Conservation (phyloP, 768 basidiomycete species). For the Hygrocybe punicea region DNA sequence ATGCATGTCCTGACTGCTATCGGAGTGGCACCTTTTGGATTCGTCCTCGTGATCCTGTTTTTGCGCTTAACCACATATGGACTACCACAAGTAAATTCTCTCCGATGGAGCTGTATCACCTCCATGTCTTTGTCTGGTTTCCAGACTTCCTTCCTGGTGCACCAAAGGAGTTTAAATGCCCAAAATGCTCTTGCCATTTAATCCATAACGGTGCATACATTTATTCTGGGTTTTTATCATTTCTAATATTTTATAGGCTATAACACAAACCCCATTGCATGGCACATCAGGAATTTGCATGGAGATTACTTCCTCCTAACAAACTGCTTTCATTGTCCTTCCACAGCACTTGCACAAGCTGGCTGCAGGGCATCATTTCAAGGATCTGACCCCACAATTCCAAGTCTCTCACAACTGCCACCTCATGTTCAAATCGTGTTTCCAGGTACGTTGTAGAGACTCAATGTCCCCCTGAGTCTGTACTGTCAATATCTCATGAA, state of each 20-base stretch:
- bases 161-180: background rate
- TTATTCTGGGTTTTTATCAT: no score
- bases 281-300: background rate
- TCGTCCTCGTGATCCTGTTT: background rate
- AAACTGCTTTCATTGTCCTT: background rate
- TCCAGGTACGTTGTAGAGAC: background rate
- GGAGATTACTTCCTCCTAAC: background rate
- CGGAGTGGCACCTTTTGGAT: background rate
- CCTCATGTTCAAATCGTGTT: background rate
- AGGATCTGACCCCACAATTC: background rate
- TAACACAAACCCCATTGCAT: background rate
- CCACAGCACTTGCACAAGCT: background rate
- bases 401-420: background rate
- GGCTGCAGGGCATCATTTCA: background rate
- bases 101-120: background rate
- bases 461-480: no score
- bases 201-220: no score
- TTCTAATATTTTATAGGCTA: background rate
- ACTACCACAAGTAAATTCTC: background rate
- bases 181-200: no score
- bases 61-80: background rate
- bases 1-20: background rate
- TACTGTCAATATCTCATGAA: no score
- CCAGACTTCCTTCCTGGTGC: background rate
- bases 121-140: background rate